Percentiles rank a stretch among this genome's conserved stretches.
These are phyloP conservation scores for Zalerion maritima DNA, from an alignment of 495 filamentous ascomycete species.

Conservation along the genomic window DNA sequence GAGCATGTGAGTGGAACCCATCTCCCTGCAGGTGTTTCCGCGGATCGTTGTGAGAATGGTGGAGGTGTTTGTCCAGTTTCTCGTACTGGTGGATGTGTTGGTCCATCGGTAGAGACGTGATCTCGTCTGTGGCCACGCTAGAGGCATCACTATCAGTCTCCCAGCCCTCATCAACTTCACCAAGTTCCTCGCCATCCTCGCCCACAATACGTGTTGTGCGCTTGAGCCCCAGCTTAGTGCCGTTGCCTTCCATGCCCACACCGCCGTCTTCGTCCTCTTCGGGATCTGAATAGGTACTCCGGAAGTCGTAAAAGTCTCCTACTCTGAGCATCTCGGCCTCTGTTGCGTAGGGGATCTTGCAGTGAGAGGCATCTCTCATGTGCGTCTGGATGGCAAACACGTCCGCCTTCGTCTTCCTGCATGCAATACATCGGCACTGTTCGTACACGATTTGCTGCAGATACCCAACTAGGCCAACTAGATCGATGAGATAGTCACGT, in stretches of 20 bases:
- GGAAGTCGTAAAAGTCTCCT: conserved; percentile 97
- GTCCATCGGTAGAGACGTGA: conserved; percentile 56
- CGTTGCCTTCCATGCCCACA: conserved; percentile 36
- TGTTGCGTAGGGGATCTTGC: conserved; percentile 82
- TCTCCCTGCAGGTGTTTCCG: conserved; percentile 53
- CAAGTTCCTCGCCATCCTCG: conserved; percentile 26
- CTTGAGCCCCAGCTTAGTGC: conserved; percentile 42
- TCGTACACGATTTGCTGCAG: conserved; percentile 62
- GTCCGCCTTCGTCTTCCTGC: conserved; percentile 60
- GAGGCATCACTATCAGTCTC: conserved; percentile 83
- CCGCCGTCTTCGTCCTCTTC: conserved; percentile 46
- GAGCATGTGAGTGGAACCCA: conserved; percentile 60
- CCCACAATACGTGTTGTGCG: conserved; percentile 29
- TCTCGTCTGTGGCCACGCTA: conserved; percentile 63
- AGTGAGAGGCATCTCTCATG: conserved; percentile 94
- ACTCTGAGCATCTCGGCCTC: conserved; percentile 89
- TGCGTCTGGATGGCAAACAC: conserved; percentile 71
- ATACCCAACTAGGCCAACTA: conserved; percentile 63
- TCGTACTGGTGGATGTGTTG: conserved; percentile 44
- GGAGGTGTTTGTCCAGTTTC: conserved; percentile 44
- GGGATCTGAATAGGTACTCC: conserved; percentile 77
- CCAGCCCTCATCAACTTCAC: conserved; percentile 45
- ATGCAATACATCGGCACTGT: conserved; percentile 63
- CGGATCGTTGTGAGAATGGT: conserved; percentile 49
- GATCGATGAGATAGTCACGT: conserved; percentile 58